Evolutionary conservation across 495 filamentous ascomycete genomes (phyloP).

Genomic region (Xylaria cubensis): DNA sequence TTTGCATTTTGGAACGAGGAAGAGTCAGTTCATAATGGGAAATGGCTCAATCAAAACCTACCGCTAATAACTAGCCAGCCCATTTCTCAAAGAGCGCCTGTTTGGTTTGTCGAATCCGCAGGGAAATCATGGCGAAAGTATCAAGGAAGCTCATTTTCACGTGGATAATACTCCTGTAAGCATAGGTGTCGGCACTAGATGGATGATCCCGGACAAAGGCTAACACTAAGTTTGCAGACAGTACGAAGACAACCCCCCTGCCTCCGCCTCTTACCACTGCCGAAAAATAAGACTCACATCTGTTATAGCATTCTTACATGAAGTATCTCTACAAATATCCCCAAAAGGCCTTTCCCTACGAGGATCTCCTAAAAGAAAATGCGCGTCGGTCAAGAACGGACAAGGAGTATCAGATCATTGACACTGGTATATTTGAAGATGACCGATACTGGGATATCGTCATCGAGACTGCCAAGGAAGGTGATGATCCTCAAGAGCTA

Average conservation of each 20-base stretch:
- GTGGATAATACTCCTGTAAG: constrained; percentile 86
- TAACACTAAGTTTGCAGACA: constrained; percentile 40
- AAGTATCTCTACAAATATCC: constrained; percentile 98
- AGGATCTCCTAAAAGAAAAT: constrained; percentile 84
- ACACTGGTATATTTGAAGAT: constrained; percentile 91
- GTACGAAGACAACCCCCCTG: constrained; percentile 41
- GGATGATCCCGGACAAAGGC: background rate
- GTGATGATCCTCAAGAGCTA: constrained; percentile 85
- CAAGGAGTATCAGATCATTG: constrained; percentile 87
- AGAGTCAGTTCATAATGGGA: constrained; percentile 65
- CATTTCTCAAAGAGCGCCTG: constrained; percentile 90
- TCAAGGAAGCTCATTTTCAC: constrained; percentile 97
- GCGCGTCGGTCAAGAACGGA: constrained; percentile 74
- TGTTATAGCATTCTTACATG: constrained; percentile 90
- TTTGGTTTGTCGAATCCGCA: constrained; percentile 96
- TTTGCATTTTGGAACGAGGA: constrained; percentile 98
- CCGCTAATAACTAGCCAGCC: constrained; percentile 55
- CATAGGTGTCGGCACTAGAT: background rate
- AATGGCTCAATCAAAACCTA: background rate
- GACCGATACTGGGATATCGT: constrained; percentile 96
- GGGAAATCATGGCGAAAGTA: constrained; percentile 93
- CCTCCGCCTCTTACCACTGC: background rate
- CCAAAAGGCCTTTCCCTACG: constrained; percentile 88
- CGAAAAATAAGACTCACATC: constrained; percentile 34
- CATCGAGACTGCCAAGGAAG: constrained; percentile 95